Evolutionary conservation across 2,329 filamentous ascomycete genomes (phyloP).

Genomic region (Claviceps digitariae): DNA sequence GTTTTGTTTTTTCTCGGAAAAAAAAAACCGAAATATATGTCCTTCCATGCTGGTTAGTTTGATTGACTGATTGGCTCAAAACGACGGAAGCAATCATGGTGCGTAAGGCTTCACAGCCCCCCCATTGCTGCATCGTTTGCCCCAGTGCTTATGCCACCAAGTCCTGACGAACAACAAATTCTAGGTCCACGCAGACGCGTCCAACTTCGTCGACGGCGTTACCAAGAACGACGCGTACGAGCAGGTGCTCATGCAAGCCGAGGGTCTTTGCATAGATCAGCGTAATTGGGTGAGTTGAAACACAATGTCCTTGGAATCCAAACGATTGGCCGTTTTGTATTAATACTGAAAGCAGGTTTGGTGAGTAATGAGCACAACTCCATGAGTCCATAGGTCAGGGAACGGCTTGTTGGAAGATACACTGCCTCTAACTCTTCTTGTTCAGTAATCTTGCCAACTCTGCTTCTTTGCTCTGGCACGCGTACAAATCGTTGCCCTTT

Average conservation of each 20-base stretch:
- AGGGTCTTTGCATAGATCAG: constrained; percentile 56
- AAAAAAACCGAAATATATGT: no score
- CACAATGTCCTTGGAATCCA: neutral
- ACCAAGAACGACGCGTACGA: constrained; percentile 61
- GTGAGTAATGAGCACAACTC: constrained; percentile 7
- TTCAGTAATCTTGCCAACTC: constrained; percentile 62
- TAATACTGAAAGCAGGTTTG: constrained; percentile 8
- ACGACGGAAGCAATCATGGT: neutral
- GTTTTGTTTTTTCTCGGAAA: neutral
- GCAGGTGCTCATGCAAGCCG: constrained; percentile 58
- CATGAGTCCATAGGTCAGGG: neutral
- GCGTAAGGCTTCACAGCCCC: neutral
- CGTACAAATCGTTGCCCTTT: constrained; percentile 55
- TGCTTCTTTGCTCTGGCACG: constrained; percentile 67
- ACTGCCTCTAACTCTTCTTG: neutral
- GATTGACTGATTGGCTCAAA: neutral
- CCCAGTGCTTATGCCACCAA: neutral
- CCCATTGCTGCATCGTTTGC: no score
- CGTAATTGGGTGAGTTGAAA: constrained; percentile 58
- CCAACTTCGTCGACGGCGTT: constrained; percentile 53
- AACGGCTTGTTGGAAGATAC: neutral
- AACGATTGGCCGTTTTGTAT: neutral
- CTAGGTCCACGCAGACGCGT: constrained; percentile 66
- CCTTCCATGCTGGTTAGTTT: neutral
- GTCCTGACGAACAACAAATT: neutral